These are phyloP conservation scores for Podochytrium sp. DNA, from an alignment of 192 early-diverging fungal species.

Conservation along the genomic window DNA sequence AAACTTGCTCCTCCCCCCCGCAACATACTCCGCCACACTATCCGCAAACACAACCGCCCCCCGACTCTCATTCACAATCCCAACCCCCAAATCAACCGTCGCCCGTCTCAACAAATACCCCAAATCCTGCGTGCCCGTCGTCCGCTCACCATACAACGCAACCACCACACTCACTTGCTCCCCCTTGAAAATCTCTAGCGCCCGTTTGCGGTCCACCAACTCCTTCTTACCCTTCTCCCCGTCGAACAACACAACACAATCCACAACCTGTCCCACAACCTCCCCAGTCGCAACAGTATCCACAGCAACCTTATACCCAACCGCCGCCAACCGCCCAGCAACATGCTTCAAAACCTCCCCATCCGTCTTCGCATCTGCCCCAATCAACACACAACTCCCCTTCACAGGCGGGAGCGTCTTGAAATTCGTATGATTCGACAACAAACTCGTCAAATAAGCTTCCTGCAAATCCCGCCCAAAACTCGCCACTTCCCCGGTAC, in stretches of 20 bases:
- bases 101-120: conserved; percentile 51
- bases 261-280: conserved; percentile 23
- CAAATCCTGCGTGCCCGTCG: conserved; percentile 35
- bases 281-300: conserved; percentile 63
- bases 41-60: conserved; percentile 53
- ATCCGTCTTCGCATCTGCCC: conserved; percentile 70
- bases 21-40: conserved; percentile 50
- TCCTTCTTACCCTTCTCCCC: conserved; percentile 12
- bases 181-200: conserved; percentile 37
- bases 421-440: conserved; percentile 89
- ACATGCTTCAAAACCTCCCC: conserved; percentile 72
- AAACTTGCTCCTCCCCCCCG: conserved; percentile 36
- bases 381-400: conserved; percentile 71
- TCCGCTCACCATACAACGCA: conserved; percentile 41
- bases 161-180: conserved; percentile 51
- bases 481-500: conserved; percentile 97
- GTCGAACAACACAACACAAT: conserved; percentile 12
- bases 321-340: conserved; percentile 58
- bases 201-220: conserved; percentile 41
- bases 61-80: conserved; percentile 58
- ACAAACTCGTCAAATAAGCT: conserved; percentile 80
- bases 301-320: conserved; percentile 74
- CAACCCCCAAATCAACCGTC: conserved; percentile 57
- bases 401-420: conserved; percentile 67
- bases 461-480: conserved; percentile 91